Percentiles rank a stretch among this genome's conserved stretches.
phyloP scores from a whole-genome alignment of 805 yeast genomes.

The Alloascoidea hylecoeti region DNA sequence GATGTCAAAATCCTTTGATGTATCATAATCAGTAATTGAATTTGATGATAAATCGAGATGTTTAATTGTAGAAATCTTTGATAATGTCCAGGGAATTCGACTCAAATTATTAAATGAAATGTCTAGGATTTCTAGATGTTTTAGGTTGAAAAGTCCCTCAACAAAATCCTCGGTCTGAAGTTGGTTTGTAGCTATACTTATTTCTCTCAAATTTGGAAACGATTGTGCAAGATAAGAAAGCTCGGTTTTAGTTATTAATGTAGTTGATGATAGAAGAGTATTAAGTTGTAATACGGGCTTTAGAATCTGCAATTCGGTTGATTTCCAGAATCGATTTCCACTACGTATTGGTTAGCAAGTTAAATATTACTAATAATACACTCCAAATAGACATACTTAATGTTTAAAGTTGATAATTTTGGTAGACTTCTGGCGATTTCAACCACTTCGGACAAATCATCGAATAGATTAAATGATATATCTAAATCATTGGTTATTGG shows the following conservation, averaged over 20 bases:
- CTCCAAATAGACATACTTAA: conserved; percentile 21
- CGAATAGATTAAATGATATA: conserved; percentile 44
- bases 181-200: conserved; percentile 22
- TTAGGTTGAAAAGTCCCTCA: conserved; percentile 5
- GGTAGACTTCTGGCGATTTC: conserved; percentile 22
- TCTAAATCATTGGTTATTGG: conserved; percentile 27
- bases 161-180: conserved; percentile 10
- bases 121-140: conserved; percentile 8
- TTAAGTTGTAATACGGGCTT: conserved; percentile 4
- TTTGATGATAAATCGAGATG: conserved; percentile 24
- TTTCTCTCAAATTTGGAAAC: conserved; percentile 23
- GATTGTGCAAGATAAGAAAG: conserved; percentile 7
- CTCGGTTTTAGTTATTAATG: conserved; percentile 6
- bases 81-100: conserved; percentile 15
- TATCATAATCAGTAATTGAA: conserved; percentile 10
- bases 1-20: neutral
- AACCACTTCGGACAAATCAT: conserved; percentile 23
- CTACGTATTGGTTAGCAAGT: conserved; percentile 4
- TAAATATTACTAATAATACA: conserved; percentile 9
- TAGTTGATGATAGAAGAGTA: conserved; percentile 10
- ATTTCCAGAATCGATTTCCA: conserved; percentile 17
- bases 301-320: conserved; percentile 3
- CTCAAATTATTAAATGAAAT: conserved; percentile 14
- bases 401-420: conserved; percentile 23
- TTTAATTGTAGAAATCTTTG: conserved; percentile 7